phyloP scores from a whole-genome alignment of 176 grass and related monocot genomes.

The Miscanthus lutarioriparius region DNA sequence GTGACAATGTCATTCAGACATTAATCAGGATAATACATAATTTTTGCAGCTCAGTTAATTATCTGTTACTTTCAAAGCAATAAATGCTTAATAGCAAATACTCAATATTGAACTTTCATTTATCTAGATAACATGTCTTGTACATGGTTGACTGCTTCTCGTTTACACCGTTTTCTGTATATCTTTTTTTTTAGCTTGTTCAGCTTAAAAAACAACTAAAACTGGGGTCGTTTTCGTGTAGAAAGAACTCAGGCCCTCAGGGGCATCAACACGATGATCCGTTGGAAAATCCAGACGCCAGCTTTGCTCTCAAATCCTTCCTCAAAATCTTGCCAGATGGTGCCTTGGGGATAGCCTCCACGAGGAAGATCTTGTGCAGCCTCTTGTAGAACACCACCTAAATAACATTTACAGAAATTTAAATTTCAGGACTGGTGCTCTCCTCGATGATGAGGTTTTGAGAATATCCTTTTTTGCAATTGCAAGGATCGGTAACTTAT shows the following conservation, averaged over 20 bases:
- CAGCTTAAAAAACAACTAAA: neutral
- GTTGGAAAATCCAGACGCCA: slow-evolving; percentile 35
- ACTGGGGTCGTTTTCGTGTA: neutral
- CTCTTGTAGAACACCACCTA: slow-evolving; percentile 95
- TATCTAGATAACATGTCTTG: neutral
- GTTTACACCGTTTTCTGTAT: neutral
- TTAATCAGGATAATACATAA: neutral
- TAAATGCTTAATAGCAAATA: neutral
- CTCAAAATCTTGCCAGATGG: slow-evolving; percentile 86
- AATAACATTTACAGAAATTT: too few species aligned
- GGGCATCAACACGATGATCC: slow-evolving; percentile 17
- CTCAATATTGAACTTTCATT: neutral
- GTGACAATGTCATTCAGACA: neutral
- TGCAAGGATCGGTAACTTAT: too few species aligned
- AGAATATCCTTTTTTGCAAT: too few species aligned
- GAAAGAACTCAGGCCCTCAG: neutral
- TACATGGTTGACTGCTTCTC: slow-evolving; percentile 10
- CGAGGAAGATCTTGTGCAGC: slow-evolving; percentile 71
- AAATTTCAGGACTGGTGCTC: too few species aligned
- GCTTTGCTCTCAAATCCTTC: slow-evolving; percentile 76
- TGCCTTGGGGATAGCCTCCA: slow-evolving; percentile 69
- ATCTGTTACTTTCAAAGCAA: neutral
- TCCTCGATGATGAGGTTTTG: too few species aligned
- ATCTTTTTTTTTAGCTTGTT: neutral
- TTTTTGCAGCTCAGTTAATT: neutral